Base-by-base conservation (phyloP, 2,329 filamentous ascomycete genomes). In the Eutypa lata region DNA sequence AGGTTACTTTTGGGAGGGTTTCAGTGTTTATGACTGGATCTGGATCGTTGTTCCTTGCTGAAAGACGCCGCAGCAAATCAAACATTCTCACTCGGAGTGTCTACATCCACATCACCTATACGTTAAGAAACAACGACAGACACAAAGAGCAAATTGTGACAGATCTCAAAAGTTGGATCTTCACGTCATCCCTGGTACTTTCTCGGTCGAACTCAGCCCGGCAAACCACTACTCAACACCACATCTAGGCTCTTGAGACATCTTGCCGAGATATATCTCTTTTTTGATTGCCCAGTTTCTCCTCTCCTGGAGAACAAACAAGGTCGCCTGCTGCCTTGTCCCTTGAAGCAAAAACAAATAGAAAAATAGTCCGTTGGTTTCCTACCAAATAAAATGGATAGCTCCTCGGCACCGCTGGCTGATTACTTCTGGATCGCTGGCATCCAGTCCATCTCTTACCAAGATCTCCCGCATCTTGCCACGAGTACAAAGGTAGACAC, bases 371-470 rank as follows among this genome's bases (percentile, higher is more conserved):
- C 42, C 22, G 38, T 24, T 22, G 59, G 60, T 57, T 51, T 63
- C 59, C 54, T 26, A 35, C 52, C 48, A 55, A 57, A 65, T 68
- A 78, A 72, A 73, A 84, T 84, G 81, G 81, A 83, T 67, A 75
- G 71, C 72, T 77, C 82, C 54, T 84, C 83, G 58, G 79, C 78
- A 59, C 86, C 86, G 66, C 77, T 89, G 68, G 86, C 86, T 71
- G 86, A 89, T 70, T 89, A 89, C 73, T 89, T 89, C 71, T 89
- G 86, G 86, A 88, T 89, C 68, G 86, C 86, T 60, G 86, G 86
- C 64, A 78, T 89, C 71, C 85, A 88, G 70, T 81, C 82, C 56
- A 78, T 88, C 61, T 79, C 81, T 52, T 87, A 88, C 73, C 78
- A 83, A 57, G 84, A 87, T 60, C 67, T 73, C 62, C 71, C 71